Evolutionary conservation across 139 green algal species (phyloP), one percentile per base, ranked within the genome.

Genomic region (Asterochloris erici): DNA sequence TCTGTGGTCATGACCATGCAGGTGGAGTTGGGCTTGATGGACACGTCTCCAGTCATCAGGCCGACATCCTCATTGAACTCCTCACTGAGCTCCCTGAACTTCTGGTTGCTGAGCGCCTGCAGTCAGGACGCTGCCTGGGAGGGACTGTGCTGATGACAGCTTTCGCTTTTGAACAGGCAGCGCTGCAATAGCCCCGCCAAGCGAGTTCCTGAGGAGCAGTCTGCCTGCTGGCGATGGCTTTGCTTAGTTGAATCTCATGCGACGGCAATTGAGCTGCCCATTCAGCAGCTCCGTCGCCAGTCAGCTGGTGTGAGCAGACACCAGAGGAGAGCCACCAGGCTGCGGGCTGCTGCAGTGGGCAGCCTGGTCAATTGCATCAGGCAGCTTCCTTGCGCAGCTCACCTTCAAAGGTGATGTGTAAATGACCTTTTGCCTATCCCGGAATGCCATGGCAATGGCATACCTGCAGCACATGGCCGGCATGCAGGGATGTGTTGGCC

Each of bases 1-100:
- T 99, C 97, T 1, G 97, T 99, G 23, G 97, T 99, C 96, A 99
- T 99, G 24, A 99, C 97, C 24, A 99, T 87, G 89, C 91, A 97
- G 23, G 78, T 87, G 1, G 97, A 95, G 63, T 97, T 95, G 24
- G 93, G 91, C 84, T 98, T 95, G 73, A 99, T 90, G 47, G 89
- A 93, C 16, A 98, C 96, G 79, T 99, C 96, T 9, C 96, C 96
- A 83, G 89, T 97, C 94, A 89, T 92, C 54, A 95, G 77, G 23
- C 95, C 95, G 74, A 97, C 96, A 68, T 98, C 94, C 15, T 79
- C 82, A 19, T 79, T n/a, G 82, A 98, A 98, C 81, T 95, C 90
- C 85, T 96, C 94, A 0, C 74, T 79, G 75, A 99, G 90, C 87
- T 99, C 96, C 6, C 96, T 83, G 83, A 93, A 99, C 88, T 99